Percentiles rank a stretch among this genome's conserved stretches.
Evolutionary conservation across 2,329 filamentous ascomycete genomes (phyloP).

Genomic region (Thelonectria rubi): DNA sequence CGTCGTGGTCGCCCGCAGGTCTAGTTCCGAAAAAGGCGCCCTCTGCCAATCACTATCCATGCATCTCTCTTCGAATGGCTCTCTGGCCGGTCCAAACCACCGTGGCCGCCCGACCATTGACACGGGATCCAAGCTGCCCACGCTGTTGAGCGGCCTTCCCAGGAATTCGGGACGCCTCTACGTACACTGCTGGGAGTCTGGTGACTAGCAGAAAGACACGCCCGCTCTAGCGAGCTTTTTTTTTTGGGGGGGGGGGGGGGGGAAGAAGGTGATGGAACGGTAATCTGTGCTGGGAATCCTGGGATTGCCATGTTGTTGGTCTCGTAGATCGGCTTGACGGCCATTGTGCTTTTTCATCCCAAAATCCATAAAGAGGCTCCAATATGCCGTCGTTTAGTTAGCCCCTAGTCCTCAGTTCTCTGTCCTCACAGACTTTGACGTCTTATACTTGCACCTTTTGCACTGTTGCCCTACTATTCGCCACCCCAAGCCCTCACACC

Average conservation of each 20-base stretch:
- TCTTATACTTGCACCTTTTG: background rate
- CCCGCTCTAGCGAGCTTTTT: background rate
- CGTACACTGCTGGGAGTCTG: background rate
- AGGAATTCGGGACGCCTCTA: background rate
- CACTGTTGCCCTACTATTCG: no score
- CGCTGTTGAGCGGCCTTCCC: background rate
- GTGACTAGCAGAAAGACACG: background rate
- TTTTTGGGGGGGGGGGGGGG: no score
- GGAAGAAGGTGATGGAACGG: background rate
- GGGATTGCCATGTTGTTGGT: background rate
- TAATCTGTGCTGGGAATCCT: background rate
- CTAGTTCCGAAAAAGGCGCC: no score
- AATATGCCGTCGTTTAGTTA: background rate
- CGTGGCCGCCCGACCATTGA: no score
- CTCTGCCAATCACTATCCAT: no score
- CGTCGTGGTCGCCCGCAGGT: no score
- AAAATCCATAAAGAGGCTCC: background rate
- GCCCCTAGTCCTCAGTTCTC: background rate
- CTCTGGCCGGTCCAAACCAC: no score
- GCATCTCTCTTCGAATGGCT: no score
- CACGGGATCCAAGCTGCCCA: no score
- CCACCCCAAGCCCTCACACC: no score
- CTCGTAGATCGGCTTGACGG: background rate
- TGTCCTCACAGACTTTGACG: background rate
- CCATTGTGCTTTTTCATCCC: background rate